phyloP scores from a whole-genome alignment of 1,284 basidiomycete genomes.

The Cryptococcus jaspeensis region DNA sequence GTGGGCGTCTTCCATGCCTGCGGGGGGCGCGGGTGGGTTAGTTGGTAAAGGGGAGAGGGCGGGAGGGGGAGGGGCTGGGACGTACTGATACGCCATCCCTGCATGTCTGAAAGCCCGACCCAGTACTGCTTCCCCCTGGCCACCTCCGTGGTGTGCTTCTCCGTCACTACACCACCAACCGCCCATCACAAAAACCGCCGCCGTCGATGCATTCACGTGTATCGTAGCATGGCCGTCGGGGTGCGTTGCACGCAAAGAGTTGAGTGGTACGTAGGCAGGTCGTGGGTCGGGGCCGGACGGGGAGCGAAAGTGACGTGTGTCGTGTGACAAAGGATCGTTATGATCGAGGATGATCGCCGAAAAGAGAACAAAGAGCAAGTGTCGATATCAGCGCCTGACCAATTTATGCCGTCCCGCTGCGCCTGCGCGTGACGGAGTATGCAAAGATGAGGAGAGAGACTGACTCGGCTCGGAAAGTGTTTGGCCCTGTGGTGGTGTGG shows the following conservation, averaged over 20 bases:
- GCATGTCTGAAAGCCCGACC: slow-evolving; percentile 93
- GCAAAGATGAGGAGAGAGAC: slow-evolving; percentile 11
- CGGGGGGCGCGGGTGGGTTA: not conserved
- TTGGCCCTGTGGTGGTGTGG: slow-evolving; percentile 41
- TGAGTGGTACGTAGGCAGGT: no score
- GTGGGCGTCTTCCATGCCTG: slow-evolving; percentile 95
- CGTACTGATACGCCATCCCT: slow-evolving; percentile 98
- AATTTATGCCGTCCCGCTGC: not conserved
- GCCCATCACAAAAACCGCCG: not conserved
- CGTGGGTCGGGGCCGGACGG: not conserved
- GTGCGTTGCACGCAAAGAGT: not conserved
- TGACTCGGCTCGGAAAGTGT: slow-evolving; percentile 51
- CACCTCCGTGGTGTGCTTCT: slow-evolving; percentile 79
- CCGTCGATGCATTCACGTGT: not conserved
- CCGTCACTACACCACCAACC: slow-evolving; percentile 56
- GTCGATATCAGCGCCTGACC: slow-evolving; percentile 7
- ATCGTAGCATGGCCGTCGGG: not conserved
- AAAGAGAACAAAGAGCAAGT: slow-evolving; percentile 1
- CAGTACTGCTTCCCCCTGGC: slow-evolving; percentile 69
- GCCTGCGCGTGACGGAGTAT: not conserved
- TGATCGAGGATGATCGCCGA: not conserved
- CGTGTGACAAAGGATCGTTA: slow-evolving; percentile 20
- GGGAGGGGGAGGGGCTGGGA: slow-evolving; percentile 56
- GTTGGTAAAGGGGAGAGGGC: not conserved
- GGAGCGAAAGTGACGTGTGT: slow-evolving; percentile 8